Base-by-base conservation (phyloP, 352 stramenopile genomes). In the Pythium biforme region DNA sequence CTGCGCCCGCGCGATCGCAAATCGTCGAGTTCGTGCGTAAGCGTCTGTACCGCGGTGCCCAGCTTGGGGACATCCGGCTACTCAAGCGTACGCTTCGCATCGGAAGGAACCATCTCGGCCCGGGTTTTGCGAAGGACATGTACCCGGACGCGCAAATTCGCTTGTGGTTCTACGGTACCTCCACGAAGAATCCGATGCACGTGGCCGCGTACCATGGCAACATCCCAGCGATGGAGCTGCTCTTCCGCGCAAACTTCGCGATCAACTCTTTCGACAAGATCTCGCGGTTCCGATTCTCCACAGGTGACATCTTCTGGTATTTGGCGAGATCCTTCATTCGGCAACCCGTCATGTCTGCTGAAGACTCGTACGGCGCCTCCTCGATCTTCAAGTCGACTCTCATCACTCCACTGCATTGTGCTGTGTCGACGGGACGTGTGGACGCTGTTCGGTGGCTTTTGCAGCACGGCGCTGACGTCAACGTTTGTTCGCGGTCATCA, bases 151-250 rank as follows among this genome's bases (percentile, higher is more conserved):
- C 83, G 12, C 70, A 74, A 31, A 80, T 95, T 56, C 68, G 81
- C 47, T 75, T 90, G 20, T 71, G 80, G 47, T 80, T 88, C n/a
- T 89, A 90, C 60, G 73, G 78, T n/a, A 77, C 81, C 26, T 85
- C 83, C 20, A 86, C 78, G 62, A 94, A 94, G 64, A 92, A 94
- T 50, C 86, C 86, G 25, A 83, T 94, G 79, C 86, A 94, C 29
- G 81, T 94, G 6, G 86, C 86, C 1, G 86, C 86, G 17, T 90
- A 90, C 55, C 79, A 89, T 53, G 83, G 83, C 45, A 91, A 88
- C 52, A 85, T 92, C n/a, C 69, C 72, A 5, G 83, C 86, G 17
- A 77, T 94, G 70, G 73, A 89, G 29, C 47, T 91, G 37, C 68
- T 94, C 0, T 74, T 70, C 41, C 74, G 75, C 31, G 78, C 79